These are phyloP conservation scores for Paxillus ammoniavirescens DNA, from an alignment of 768 basidiomycete genomes.

Conservation along the genomic window DNA sequence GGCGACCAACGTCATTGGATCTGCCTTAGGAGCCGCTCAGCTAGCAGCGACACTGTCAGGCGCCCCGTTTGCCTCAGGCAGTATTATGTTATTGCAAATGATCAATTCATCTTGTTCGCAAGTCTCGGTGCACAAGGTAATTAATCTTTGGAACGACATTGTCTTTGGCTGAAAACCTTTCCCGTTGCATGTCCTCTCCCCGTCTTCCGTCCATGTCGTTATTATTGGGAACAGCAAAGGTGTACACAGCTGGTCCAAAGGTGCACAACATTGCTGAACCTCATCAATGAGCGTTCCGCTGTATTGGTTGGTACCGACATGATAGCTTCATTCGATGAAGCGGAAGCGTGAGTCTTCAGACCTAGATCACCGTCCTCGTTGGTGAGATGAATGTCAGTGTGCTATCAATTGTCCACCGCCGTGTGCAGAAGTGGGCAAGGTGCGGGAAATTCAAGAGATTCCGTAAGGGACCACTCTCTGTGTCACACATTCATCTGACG, in stretches of 20 bases:
- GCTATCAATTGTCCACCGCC: slow-evolving; percentile 38
- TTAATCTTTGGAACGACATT: neutral
- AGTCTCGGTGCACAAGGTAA: slow-evolving; percentile 49
- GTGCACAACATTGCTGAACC: slow-evolving; percentile 39
- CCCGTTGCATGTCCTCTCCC: neutral
- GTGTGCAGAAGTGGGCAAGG: slow-evolving; percentile 38
- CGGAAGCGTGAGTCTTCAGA: slow-evolving; percentile 38
- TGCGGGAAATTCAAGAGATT: slow-evolving; percentile 39
- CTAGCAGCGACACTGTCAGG: slow-evolving; percentile 44
- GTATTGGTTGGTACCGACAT: slow-evolving; percentile 41
- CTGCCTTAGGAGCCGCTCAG: slow-evolving; percentile 34
- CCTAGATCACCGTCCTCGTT: neutral
- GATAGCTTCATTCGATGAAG: slow-evolving; percentile 40
- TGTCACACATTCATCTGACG: slow-evolving; percentile 4
- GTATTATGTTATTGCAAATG: slow-evolving; percentile 41
- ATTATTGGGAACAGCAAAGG: slow-evolving; percentile 34
- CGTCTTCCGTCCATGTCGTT: neutral
- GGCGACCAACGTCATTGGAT: slow-evolving; percentile 13
- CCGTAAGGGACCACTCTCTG: slow-evolving; percentile 29
- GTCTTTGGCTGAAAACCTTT: slow-evolving; percentile 1
- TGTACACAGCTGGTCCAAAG: slow-evolving; percentile 40
- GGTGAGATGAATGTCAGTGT: slow-evolving; percentile 30
- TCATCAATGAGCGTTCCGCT: slow-evolving; percentile 40
- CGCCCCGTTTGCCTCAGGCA: slow-evolving; percentile 45
- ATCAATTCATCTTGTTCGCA: slow-evolving; percentile 47